A percentile compares a stretch with the other conserved stretches of the same genome.
These are phyloP conservation scores for Biscogniauxia marginata DNA, from an alignment of 2,329 filamentous ascomycete genomes.

Conservation along the genomic window DNA sequence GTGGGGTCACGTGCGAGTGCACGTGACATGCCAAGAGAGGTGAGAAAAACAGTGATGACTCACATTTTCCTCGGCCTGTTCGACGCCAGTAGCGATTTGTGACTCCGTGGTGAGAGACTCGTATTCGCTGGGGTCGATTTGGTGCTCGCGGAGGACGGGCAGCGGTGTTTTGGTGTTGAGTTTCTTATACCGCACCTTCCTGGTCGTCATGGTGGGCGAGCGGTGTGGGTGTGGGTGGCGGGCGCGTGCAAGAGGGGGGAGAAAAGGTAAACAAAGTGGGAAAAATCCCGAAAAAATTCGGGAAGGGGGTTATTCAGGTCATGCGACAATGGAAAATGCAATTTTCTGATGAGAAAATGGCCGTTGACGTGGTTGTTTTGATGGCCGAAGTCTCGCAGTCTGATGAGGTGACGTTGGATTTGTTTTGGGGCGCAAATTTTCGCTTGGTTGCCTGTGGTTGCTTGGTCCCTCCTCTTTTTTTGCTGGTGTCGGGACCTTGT, in stretches of 20 bases:
- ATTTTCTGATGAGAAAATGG: constrained; percentile 55
- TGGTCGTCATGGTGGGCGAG: constrained; percentile 55
- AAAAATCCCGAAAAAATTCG: constrained; percentile 64
- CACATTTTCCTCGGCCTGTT: constrained; percentile 96
- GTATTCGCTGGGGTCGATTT: constrained; percentile 84
- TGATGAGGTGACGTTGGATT: constrained; percentile 57
- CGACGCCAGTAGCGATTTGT: constrained; percentile 93
- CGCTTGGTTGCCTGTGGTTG: constrained; percentile 34
- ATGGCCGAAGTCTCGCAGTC: constrained; percentile 44
- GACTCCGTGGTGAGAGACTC: constrained; percentile 79
- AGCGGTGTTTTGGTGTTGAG: constrained; percentile 87
- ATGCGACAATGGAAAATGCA: constrained; percentile 51
- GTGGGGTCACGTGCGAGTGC: constrained; percentile 42
- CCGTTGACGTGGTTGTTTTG: constrained; percentile 52
- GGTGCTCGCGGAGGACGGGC: constrained; percentile 82
- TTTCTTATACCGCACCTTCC: constrained; percentile 83
- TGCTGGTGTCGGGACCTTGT: not conserved
- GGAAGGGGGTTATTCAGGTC: constrained; percentile 60
- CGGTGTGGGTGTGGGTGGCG: constrained; percentile 26
- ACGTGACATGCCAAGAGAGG: constrained; percentile 46
- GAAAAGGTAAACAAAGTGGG: constrained; percentile 44
- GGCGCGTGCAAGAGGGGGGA: constrained; percentile 26
- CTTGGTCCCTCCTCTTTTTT: not conserved
- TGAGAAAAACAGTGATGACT: constrained; percentile 48
- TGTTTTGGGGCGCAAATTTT: constrained; percentile 57